A percentile compares a stretch with the other conserved stretches of the same genome.
Evolutionary conservation across 768 basidiomycete species (phyloP).

Genomic region (Hericium erinaceus): DNA sequence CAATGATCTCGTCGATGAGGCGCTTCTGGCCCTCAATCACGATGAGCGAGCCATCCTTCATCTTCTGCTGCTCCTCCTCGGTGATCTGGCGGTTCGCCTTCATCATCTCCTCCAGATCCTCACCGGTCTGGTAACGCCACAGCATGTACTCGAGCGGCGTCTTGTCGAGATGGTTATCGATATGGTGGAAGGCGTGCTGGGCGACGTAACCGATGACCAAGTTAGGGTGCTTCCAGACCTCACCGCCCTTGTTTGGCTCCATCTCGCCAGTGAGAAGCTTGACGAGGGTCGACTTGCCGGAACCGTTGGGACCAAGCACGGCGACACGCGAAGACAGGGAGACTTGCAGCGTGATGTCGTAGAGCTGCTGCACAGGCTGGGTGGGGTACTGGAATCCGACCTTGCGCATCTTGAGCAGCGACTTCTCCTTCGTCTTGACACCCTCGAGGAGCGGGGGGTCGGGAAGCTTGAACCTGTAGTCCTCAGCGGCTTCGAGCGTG

Average conservation of each 20-base stretch:
- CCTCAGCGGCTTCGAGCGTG: slow-evolving; percentile 89
- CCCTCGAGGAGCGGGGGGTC: slow-evolving; percentile 95
- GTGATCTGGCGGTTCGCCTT: slow-evolving; percentile 85
- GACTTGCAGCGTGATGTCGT: slow-evolving; percentile 93
- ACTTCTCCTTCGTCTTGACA: slow-evolving; percentile 99
- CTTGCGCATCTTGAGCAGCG: slow-evolving; percentile 92
- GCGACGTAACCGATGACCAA: slow-evolving; percentile 99
- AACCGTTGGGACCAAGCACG: slow-evolving; percentile 96
- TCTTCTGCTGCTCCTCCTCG: slow-evolving; percentile 86
- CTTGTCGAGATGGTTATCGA: slow-evolving; percentile 97
- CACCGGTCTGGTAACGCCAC: slow-evolving; percentile 99
- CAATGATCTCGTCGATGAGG: slow-evolving; percentile 81
- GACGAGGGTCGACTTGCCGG: slow-evolving; percentile 96
- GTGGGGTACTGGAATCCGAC: slow-evolving; percentile 96
- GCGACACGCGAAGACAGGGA: slow-evolving; percentile 98
- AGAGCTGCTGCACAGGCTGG: slow-evolving; percentile 78
- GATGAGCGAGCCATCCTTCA: slow-evolving; percentile 88
- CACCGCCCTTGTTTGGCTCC: slow-evolving; percentile 94
- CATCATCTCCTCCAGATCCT: slow-evolving; percentile 93
- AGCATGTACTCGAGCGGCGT: slow-evolving; percentile 98
- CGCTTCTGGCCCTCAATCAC: slow-evolving; percentile 93
- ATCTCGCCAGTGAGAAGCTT: slow-evolving; percentile 94
- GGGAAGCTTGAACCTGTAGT: slow-evolving; percentile 98
- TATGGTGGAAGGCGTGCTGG: slow-evolving; percentile 99
- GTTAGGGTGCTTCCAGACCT: slow-evolving; percentile 99